Evolutionary conservation across 768 basidiomycete genomes (phyloP).

Genomic region (Boletus sp.): DNA sequence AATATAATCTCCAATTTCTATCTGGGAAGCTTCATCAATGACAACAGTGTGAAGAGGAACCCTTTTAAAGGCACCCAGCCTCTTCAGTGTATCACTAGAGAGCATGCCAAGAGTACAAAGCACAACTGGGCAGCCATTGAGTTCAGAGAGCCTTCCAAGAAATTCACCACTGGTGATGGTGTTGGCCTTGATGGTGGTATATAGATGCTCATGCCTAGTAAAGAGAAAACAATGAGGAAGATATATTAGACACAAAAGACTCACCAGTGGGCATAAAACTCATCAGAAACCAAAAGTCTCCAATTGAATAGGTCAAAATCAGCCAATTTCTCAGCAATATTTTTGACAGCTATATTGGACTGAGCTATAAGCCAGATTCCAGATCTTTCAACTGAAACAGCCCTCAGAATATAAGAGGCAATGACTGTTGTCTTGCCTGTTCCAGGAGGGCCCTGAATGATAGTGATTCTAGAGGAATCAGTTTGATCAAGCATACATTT

Average conservation of each 20-base stretch:
- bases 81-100: constrained; percentile 36
- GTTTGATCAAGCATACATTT: constrained; percentile 37
- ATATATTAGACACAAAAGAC: constrained; percentile 14
- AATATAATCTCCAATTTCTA: constrained; percentile 55
- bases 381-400: constrained; percentile 36
- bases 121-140: constrained; percentile 51
- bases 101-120: constrained; percentile 81
- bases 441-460: constrained; percentile 55
- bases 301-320: constrained; percentile 52
- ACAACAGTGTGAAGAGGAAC: constrained; percentile 48
- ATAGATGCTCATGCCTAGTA: constrained; percentile 79
- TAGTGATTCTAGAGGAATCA: constrained; percentile 36
- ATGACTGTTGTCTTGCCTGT: constrained; percentile 78
- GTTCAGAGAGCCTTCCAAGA: constrained; percentile 28
- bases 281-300: constrained; percentile 68
- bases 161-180: constrained; percentile 51
- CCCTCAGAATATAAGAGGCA: constrained; percentile 55
- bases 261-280: constrained; percentile 68
- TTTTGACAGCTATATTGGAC: constrained; percentile 86
- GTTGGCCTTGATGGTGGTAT: constrained; percentile 45
- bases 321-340: constrained; percentile 81
- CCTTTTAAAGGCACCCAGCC: constrained; percentile 19
- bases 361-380: constrained; percentile 84
- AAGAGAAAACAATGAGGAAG: constrained; percentile 4
- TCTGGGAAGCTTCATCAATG: constrained; percentile 68